Base-by-base conservation (phyloP, 257 asterid genomes). In the Cruciata laevipes region DNA sequence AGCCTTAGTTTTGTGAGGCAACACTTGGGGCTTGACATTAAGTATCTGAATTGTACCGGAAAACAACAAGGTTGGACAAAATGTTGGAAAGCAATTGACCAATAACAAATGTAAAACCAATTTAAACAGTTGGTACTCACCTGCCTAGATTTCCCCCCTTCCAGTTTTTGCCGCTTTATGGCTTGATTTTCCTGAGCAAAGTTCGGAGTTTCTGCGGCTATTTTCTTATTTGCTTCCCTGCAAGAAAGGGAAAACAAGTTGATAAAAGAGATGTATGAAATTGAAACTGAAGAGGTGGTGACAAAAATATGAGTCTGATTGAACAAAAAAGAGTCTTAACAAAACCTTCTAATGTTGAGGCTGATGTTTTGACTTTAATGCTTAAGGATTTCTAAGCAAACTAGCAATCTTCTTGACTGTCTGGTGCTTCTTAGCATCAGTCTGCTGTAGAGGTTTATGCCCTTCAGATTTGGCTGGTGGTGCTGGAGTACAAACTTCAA, bases 151-250 rank as follows among this genome's bases (percentile, higher is more conserved):
- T 88, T 86, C 67, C 96, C 99, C 63, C 83, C 97, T 5, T 85
- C 97, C 68, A 93, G 84, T 70, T 90, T 93, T 76, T 93, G 99
- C 85, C 84, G 84, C 86, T 93, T 93, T 49, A 90, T 83, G 47
- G 99, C 96, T 76, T 71, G 99, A 77, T 86, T 90, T 64, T 88
- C 97, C 51, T 89, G 98, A 16, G 84, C 84, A 30, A 86, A 67
- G 68, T 65, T 84, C 63, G 88, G 89, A 75, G 95, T 77, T 78
- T 85, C 95, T 44, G 51, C 80, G 42, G 75, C 42, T 55, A 52
- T 81, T 78, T 81, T 88, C 53, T 38, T 80, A 76, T 74, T 83
- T 23, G 74, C 56, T 16, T 83, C 84, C 79, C 98, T 91, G 82
- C 47, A 73, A 21, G 27, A 72, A 21, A 24, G 57, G 7, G 68